These are phyloP conservation scores for Lepiota venenata DNA, from an alignment of 768 basidiomycete genomes.

Conservation along the genomic window DNA sequence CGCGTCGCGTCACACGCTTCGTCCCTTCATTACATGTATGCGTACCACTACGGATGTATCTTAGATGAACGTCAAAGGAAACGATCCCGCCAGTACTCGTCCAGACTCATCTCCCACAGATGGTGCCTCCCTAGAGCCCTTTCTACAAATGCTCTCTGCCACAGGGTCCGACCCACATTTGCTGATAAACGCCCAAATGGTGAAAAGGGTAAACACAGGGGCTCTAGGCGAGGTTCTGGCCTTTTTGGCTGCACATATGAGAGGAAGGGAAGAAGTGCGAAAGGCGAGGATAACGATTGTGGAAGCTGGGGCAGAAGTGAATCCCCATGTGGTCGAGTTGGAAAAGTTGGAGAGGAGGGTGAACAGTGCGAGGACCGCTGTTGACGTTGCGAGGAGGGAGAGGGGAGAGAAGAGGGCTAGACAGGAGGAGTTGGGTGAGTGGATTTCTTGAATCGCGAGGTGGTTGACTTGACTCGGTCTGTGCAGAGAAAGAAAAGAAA, in stretches of 20 bases:
- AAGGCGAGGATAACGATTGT: not conserved
- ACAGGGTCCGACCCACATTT: too few species aligned
- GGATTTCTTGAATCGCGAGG: not conserved
- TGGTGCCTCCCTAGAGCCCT: not conserved
- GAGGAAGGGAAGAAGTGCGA: not conserved
- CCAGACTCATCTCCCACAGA: too few species aligned
- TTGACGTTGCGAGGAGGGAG: slow-evolving; percentile 10
- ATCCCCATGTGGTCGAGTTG: not conserved
- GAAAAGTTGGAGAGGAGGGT: slow-evolving; percentile 2
- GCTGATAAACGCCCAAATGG: not conserved
- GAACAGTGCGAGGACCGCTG: not conserved
- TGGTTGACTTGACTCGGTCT: not conserved
- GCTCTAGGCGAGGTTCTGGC: not conserved
- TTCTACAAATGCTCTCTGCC: not conserved
- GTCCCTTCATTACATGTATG: too few species aligned
- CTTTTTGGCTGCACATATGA: not conserved
- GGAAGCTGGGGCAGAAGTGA: not conserved
- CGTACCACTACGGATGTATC: too few species aligned
- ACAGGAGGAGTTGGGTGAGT: slow-evolving; percentile 2
- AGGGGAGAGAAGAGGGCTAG: slow-evolving; percentile 6
- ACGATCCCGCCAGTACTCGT: too few species aligned
- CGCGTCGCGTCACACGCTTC: too few species aligned
- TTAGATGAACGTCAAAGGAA: too few species aligned
- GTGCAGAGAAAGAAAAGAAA: not conserved
- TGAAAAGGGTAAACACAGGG: not conserved